These are phyloP conservation scores for Trichoderma citrinoviride DNA, from an alignment of 2,329 filamentous ascomycete genomes.

Conservation along the genomic window DNA sequence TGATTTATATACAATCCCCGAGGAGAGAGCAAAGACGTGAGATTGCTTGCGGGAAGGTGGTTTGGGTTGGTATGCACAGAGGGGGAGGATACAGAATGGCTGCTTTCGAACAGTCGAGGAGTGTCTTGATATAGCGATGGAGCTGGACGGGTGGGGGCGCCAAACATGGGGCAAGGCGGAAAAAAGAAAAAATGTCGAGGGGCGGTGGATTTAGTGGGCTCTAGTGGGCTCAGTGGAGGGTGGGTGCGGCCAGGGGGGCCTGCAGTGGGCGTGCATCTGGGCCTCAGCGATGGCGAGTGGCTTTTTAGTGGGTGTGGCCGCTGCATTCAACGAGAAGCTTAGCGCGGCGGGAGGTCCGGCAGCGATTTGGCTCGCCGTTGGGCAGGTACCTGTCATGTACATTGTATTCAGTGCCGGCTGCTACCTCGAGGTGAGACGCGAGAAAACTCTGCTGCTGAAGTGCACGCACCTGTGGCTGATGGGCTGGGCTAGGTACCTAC, in stretches of 20 bases:
- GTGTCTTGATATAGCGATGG: slow-evolving; percentile 22
- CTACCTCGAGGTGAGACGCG: too few species aligned
- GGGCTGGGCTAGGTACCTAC: too few species aligned
- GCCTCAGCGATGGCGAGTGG: slow-evolving; percentile 20
- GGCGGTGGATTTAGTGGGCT: background rate
- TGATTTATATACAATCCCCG: background rate
- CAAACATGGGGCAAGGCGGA: slow-evolving; percentile 7
- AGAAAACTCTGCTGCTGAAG: background rate
- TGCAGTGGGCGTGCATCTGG: slow-evolving; percentile 21
- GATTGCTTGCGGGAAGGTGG: slow-evolving; percentile 17
- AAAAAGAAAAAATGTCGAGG: slow-evolving; percentile 15
- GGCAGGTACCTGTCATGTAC: too few species aligned
- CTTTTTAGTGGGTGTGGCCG: slow-evolving; percentile 22
- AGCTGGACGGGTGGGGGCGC: slow-evolving; percentile 18
- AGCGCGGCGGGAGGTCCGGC: slow-evolving; percentile 33
- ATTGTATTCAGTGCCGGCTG: too few species aligned
- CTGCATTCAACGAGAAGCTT: slow-evolving; percentile 30
- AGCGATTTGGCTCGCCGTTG: background rate
- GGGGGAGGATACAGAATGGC: slow-evolving; percentile 2
- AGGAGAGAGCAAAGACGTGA: background rate
- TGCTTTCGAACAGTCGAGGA: slow-evolving; percentile 20
- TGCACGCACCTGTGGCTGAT: background rate
- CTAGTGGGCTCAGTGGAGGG: background rate
- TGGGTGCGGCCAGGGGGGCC: slow-evolving; percentile 13
- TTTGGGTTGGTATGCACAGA: slow-evolving; percentile 19